Evolutionary conservation across 805 yeast genomes (phyloP), one percentile per base, ranked within the genome.

Genomic region (Barnettozyma populi): DNA sequence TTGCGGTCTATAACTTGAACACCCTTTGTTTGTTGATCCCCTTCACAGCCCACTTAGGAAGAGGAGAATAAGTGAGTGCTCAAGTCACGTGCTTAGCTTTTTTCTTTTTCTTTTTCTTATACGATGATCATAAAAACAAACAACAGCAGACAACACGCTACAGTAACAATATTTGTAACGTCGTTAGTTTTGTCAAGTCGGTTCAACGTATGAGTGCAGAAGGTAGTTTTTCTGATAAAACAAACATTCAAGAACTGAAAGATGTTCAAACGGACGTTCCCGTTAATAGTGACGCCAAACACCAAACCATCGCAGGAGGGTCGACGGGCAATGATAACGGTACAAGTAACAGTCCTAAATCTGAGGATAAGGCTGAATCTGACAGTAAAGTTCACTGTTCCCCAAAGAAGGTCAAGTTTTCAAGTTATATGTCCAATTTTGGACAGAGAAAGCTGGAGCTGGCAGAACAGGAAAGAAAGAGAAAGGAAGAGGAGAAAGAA

Each of bases 391-490:
- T 10, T 6, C 27, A 7, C 2, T 18, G 21, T n/a, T 23, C 29
- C 13, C 41, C 41, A 13, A 39, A 39, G 32, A 39, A 39, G 18
- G 42, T 37, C 18, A 37, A 20, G 41, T 37, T 37, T 23, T 37
- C 41, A n/a, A 32, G 19, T 29, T 41, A 21, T 38, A 41, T 41
- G 36, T 41, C 44, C n/a, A 40, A 24, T 11, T 27, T 40, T 7
- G 43, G 48, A 14, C 36, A 37, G 21, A 23, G 34, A 23, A 48
- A 52, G 44, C 36, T 50, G n/a, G 51, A 48, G 29, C 47, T 42
- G 23, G 47, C 36, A 14, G 19, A 32, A 16, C 31, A 53, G 31
- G 56, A 50, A 40, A 31, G 55, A 54, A 44, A 46, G 46, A 25
- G 50, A 53, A 10, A 24, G 14, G 34, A 23, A 21, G 49, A 39